Base-by-base conservation (phyloP, 1,284 basidiomycete genomes). In the Chondrostereum purpureum region DNA sequence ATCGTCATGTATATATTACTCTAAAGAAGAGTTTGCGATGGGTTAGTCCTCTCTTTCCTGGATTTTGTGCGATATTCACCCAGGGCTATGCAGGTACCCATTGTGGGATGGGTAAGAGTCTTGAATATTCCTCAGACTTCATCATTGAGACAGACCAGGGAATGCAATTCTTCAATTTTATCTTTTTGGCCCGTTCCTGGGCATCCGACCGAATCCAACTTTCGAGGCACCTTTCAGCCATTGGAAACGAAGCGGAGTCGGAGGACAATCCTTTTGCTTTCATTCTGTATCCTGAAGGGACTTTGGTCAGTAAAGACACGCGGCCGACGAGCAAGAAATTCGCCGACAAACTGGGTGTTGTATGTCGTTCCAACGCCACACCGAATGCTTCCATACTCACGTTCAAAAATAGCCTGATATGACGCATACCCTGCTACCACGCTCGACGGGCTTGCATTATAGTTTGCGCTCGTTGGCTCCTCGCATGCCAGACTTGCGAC, bases 121-220 rank as follows among this genome's bases (percentile, higher is more conserved):
- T 23, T 53, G 36, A 8, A 11, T 4, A 22, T 33, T 42, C 39
- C 13, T 10, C 12, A 12, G 16, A 21, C 14, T 22, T 34, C n/a
- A 18, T n/a, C 14, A 17, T 13, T 31, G 18, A 12, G 5, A 21
- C 24, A 55, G 41, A 40, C 16, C 48, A 88, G 85, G 86, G 79
- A 45, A 92, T 92, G 93, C 91, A 88, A 75, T 83, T 93, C 67
- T 96, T 83, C 66, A 74, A 81, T 45, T 97, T 97, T 66, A 91
- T 96, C 55, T 91, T 91, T 62, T 68, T 91, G 34, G 73, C 77
- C 2, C 76, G 86, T 31, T 52, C 49, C 34, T 55, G 48, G 49
- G 27, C 73, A 72, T 65, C 74, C 94, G 39, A 80, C 81, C 24
- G 82, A 90, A 24, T 90, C 85, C 73, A 81, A 48, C 72, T 95